Evolutionary conservation across 192 early-diverging fungal genomes (phyloP).

Genomic region (Coemansia sp.): DNA sequence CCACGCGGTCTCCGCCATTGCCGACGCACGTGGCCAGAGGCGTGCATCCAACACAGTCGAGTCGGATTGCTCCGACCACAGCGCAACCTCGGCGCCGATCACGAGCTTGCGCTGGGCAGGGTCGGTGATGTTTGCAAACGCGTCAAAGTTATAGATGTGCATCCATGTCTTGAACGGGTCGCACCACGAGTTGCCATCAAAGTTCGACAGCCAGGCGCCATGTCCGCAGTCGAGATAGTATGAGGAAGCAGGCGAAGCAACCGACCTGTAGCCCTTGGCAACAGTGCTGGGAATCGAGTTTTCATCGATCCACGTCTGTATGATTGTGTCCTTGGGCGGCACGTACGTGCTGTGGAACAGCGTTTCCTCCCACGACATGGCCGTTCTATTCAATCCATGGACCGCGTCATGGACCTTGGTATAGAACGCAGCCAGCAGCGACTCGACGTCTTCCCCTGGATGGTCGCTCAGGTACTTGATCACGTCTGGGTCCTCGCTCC

Average conservation of each 20-base stretch:
- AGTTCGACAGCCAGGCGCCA: conserved; percentile 71
- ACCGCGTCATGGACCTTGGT: conserved; percentile 57
- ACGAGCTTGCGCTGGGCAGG: conserved; percentile 59
- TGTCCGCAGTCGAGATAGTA: conserved; percentile 80
- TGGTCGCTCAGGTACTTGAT: conserved; percentile 37
- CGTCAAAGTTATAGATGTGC: conserved; percentile 68
- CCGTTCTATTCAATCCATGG: conserved; percentile 53
- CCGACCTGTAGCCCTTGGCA: conserved; percentile 63
- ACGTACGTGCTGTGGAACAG: conserved; percentile 58
- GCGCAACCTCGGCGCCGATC: conserved; percentile 66
- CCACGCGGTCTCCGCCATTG: conserved; percentile 70
- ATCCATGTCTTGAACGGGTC: conserved; percentile 75
- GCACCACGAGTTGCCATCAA: conserved; percentile 71
- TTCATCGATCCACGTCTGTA: conserved; percentile 73
- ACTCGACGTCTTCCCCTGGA: conserved; percentile 31
- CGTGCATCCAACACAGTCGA: conserved; percentile 57
- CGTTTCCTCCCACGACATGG: conserved; percentile 82
- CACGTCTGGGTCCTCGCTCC: conserved; percentile 58
- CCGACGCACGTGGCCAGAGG: conserved; percentile 71
- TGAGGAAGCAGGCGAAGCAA: conserved; percentile 62
- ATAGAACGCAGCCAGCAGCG: conserved; percentile 55
- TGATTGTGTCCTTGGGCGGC: conserved; percentile 63
- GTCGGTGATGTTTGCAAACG: conserved; percentile 58
- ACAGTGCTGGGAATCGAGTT: conserved; percentile 59
- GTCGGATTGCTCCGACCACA: conserved; percentile 74